Conservation (phyloP, 805 yeast species). For the Ogataea saltuana region DNA sequence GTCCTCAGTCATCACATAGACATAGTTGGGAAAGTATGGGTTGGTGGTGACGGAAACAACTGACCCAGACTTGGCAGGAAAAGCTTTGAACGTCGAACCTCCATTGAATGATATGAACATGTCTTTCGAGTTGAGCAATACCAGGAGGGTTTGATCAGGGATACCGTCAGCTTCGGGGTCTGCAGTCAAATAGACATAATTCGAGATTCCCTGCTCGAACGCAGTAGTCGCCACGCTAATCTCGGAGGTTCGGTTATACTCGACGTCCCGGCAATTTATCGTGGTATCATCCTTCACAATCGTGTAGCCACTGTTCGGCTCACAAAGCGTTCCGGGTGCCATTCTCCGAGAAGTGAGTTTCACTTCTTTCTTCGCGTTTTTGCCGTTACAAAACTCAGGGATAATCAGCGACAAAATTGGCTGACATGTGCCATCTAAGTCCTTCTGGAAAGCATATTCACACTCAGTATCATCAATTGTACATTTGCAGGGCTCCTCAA, state of each 20-base stretch:
- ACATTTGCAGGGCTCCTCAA: slow-evolving; percentile 64
- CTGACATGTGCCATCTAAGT: slow-evolving; percentile 49
- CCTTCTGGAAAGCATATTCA: slow-evolving; percentile 45
- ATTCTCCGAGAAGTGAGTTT: slow-evolving; percentile 28
- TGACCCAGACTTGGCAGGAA: slow-evolving; percentile 35
- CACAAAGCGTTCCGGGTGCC: slow-evolving; percentile 33
- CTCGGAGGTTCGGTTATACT: slow-evolving; percentile 16
- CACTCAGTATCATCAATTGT: slow-evolving; percentile 71
- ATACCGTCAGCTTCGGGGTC: slow-evolving; percentile 38
- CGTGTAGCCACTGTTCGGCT: slow-evolving; percentile 21
- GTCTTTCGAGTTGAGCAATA: slow-evolving; percentile 52
- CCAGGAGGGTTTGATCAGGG: slow-evolving; percentile 64
- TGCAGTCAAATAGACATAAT: slow-evolving; percentile 63
- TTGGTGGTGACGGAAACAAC: slow-evolving; percentile 63
- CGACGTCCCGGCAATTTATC: slow-evolving; percentile 40
- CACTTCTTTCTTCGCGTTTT: slow-evolving; percentile 19
- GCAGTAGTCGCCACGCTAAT: slow-evolving; percentile 42
- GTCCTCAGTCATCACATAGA: slow-evolving; percentile 51
- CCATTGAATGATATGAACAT: slow-evolving; percentile 73
- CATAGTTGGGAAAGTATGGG: slow-evolving; percentile 55
- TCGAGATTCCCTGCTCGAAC: slow-evolving; percentile 54
- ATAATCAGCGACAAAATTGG: slow-evolving; percentile 26
- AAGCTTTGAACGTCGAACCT: slow-evolving; percentile 49
- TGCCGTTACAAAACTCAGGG: slow-evolving; percentile 24
- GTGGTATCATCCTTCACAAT: slow-evolving; percentile 27